Evolutionary conservation across 2,329 filamentous ascomycete genomes (phyloP), one percentile per base, ranked within the genome.

Genomic region (Colletotrichum musae): DNA sequence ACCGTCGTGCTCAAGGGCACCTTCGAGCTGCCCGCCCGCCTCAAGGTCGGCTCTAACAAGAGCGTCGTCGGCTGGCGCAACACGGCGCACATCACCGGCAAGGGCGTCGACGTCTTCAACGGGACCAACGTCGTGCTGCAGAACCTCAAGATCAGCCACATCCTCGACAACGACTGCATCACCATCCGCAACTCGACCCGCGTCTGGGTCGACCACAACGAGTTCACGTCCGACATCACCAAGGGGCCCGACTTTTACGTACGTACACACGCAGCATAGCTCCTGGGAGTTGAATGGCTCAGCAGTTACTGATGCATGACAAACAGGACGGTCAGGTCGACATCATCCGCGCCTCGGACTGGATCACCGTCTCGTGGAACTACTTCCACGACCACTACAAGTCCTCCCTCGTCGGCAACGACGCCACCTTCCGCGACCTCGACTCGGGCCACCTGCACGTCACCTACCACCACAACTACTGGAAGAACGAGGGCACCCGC

Each of bases 391-490:
- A 84, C 70, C 70, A 67, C 48, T 85, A 82, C 80, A 86, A 84
- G 72, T 80, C 80, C 1, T 84, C 82, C 2, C 79, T 85, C 0
- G 73, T 85, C 4, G 83, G 83, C 7, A 84, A 83, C 75, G 76
- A 78, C 43, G 77, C 78, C 48, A 70, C 71, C 1, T 76, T 83
- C 59, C 80, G 82, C 52, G 80, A 80, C 43, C 73, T 82, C 21
- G 84, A 84, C 72, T 77, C 69, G 2, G 83, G 83, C 6, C 77
- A 83, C 58, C 78, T 86, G 6, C 84, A 84, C 73, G 73, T 87
- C 63, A 85, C 82, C 0, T 86, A 85, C 70, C 84, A 86, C 73
- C 83, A 87, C 74, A 87, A 87, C 77, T 77, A 83, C 75, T 86
- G 82, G 83, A 73, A 74, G 24, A 82, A 84, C 70, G 74, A 77